phyloP scores from a whole-genome alignment of 1,284 basidiomycete genomes.

The Schizopora paradoxa region DNA sequence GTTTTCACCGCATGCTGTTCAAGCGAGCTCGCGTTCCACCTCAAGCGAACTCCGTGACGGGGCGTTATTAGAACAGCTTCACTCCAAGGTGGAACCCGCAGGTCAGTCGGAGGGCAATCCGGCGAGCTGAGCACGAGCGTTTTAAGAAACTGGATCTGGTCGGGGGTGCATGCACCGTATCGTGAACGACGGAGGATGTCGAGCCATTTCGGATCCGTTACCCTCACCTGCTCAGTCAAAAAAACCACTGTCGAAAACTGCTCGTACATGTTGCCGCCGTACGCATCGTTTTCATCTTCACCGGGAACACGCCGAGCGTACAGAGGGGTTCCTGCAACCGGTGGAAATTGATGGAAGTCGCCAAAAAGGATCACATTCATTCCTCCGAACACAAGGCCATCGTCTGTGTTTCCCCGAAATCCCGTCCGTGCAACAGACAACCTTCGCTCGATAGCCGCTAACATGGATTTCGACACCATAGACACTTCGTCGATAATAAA shows the following conservation, averaged over 20 bases:
- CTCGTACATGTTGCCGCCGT: constrained; percentile 31
- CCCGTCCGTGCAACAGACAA: neutral
- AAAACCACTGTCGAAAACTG: constrained; percentile 33
- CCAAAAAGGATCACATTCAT: constrained; percentile 19
- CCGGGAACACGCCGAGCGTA: constrained; percentile 15
- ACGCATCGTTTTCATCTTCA: neutral
- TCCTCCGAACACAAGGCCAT: constrained; percentile 12
- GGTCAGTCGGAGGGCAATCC: constrained; percentile 17
- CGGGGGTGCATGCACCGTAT: constrained; percentile 22
- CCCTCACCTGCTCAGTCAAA: constrained; percentile 32
- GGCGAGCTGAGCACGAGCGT: constrained; percentile 22
- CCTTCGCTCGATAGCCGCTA: neutral
- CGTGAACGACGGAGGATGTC: constrained; percentile 30
- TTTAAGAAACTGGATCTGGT: constrained; percentile 29
- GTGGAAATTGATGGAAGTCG: constrained; percentile 20
- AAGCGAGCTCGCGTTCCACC: constrained; percentile 29
- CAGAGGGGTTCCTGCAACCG: constrained; percentile 7
- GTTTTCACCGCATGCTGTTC: constrained; percentile 19
- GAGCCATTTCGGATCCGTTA: constrained; percentile 30
- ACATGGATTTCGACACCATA: constrained; percentile 13
- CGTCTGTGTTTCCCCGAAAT: neutral
- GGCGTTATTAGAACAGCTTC: constrained; percentile 30
- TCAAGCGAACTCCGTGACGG: constrained; percentile 28
- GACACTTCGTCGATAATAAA: constrained; percentile 18
- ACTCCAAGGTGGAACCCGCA: constrained; percentile 25